These are phyloP conservation scores for Aspergillus pseudoviridinutans DNA, from an alignment of 2,329 filamentous ascomycete genomes.

Conservation along the genomic window DNA sequence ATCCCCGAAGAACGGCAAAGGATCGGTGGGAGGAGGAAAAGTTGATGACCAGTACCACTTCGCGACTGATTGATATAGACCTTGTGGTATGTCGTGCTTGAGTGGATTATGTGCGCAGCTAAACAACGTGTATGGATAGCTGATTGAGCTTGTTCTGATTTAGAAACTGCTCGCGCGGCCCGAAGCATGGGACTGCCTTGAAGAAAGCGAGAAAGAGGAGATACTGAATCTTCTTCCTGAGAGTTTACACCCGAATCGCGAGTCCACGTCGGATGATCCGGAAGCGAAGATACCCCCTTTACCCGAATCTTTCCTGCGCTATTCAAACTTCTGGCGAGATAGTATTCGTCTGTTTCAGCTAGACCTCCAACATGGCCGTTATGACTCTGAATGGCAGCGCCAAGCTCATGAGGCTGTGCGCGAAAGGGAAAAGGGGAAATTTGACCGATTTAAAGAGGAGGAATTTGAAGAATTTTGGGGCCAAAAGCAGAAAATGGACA, in stretches of 20 bases:
- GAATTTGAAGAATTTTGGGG: constrained; percentile 58
- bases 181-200: constrained; percentile 39
- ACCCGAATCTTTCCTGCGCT: constrained; percentile 39
- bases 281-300: constrained; percentile 36
- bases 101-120: background rate
- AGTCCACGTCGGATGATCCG: constrained; percentile 24
- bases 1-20: constrained; percentile 29
- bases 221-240: constrained; percentile 39
- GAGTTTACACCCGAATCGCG: constrained; percentile 36
- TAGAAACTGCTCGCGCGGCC: constrained; percentile 40
- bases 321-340: constrained; percentile 49
- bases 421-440: constrained; percentile 51
- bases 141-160: background rate
- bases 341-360: constrained; percentile 53
- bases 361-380: constrained; percentile 53
- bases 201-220: constrained; percentile 39
- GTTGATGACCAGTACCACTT: constrained; percentile 37
- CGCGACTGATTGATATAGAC: constrained; percentile 33
- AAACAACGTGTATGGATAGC: background rate
- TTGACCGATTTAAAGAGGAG: constrained; percentile 53
- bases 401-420: constrained; percentile 52
- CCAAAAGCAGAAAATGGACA: constrained; percentile 45
- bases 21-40: constrained; percentile 37
- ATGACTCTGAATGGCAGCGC: constrained; percentile 55
- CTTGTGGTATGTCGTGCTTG: constrained; percentile 31